Conservation (phyloP, 2,329 filamentous ascomycete genomes). For the Biscogniauxia sp. region DNA sequence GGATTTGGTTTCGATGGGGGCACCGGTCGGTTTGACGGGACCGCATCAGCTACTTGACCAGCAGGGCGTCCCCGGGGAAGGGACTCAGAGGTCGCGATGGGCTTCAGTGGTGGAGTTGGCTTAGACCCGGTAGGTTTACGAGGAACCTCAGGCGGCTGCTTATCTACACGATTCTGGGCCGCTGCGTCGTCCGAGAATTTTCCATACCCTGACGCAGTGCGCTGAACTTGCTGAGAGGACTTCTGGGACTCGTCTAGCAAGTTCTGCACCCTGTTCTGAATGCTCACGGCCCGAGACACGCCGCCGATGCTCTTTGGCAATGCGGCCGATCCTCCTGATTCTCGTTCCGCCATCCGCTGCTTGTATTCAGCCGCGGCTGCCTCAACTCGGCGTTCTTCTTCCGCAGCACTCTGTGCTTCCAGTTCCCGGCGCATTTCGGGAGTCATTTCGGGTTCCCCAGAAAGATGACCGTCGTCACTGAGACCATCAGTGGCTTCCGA, state of each 20-base stretch:
- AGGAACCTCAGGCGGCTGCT: constrained; percentile 43
- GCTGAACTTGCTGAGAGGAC: constrained; percentile 50
- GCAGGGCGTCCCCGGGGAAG: constrained; percentile 21
- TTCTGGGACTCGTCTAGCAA: constrained; percentile 76
- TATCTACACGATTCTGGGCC: constrained; percentile 37
- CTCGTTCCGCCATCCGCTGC: constrained; percentile 65
- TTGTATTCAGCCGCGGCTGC: constrained; percentile 87
- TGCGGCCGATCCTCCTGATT: constrained; percentile 40
- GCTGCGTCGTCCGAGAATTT: constrained; percentile 66
- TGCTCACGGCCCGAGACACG: constrained; percentile 70
- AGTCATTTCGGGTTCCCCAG: constrained; percentile 68
- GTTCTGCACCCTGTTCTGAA: constrained; percentile 87
- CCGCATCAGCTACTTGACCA: constrained; percentile 12
- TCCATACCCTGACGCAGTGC: constrained; percentile 86
- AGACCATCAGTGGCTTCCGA: constrained; percentile 70
- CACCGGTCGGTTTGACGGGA: constrained; percentile 26
- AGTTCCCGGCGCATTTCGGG: constrained; percentile 89
- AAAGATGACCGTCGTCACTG: constrained; percentile 63
- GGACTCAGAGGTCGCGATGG: constrained; percentile 21
- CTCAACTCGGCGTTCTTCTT: constrained; percentile 88
- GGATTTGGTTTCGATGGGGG: constrained; percentile 48
- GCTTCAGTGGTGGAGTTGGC: constrained; percentile 25
- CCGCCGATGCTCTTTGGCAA: constrained; percentile 57
- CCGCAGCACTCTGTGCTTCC: constrained; percentile 74
- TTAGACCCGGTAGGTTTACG: constrained; percentile 47